Evolutionary conservation across 306 rosid species (phyloP).

Genomic region (Medicago arabica): DNA sequence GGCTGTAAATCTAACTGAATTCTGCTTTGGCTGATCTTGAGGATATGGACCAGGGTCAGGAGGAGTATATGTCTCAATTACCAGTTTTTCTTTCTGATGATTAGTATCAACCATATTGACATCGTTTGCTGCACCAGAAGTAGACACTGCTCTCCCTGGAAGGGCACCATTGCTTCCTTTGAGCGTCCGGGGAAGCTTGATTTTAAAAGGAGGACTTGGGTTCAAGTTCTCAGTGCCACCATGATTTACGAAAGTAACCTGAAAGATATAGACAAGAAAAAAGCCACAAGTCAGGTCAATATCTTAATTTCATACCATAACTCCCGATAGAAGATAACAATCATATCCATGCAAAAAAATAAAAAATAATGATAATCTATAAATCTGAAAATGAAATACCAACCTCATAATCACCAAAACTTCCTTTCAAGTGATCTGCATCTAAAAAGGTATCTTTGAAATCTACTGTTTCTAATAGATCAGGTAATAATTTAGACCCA

Average conservation of each 20-base stretch:
- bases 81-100: conserved; percentile 63
- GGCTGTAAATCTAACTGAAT: conserved; percentile 91
- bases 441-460: conserved; percentile 95
- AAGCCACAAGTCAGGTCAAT: conserved; percentile 19
- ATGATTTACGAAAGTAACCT: conserved; percentile 74
- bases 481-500: conserved; percentile 58
- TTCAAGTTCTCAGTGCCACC: conserved; percentile 64
- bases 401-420: conserved; percentile 86
- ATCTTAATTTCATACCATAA: conserved; percentile 32
- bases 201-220: conserved; percentile 84
- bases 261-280: conserved; percentile 42
- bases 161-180: conserved; percentile 61
- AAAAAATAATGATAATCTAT: not conserved
- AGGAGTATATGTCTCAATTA: conserved; percentile 85
- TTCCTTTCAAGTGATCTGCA: conserved; percentile 75
- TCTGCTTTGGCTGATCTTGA: conserved; percentile 96
- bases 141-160: conserved; percentile 56
- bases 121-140: conserved; percentile 51
- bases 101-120: conserved; percentile 49
- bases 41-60: conserved; percentile 99
- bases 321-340: conserved; percentile 15
- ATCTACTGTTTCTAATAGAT: conserved; percentile 85
- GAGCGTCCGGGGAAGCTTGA: conserved; percentile 74
- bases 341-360: conserved; percentile 28
- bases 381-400: conserved; percentile 38